These are phyloP conservation scores for Fusarium globosum DNA, from an alignment of 2,329 filamentous ascomycete genomes.

Conservation along the genomic window DNA sequence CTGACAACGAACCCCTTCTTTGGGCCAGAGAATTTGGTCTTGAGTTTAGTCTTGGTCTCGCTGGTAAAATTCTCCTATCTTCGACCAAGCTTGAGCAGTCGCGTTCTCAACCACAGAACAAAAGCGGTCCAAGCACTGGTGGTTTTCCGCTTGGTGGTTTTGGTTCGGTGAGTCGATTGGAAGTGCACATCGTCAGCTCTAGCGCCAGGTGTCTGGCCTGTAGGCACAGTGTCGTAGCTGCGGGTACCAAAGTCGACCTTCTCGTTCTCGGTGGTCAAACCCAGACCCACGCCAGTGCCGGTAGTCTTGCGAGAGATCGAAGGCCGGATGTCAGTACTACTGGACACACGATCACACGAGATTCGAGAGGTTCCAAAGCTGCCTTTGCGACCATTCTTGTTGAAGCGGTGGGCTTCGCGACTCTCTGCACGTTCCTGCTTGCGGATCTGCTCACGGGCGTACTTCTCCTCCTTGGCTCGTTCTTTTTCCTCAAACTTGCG, in stretches of 20 bases:
- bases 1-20: constrained; percentile 22
- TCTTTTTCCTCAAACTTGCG: constrained; percentile 73
- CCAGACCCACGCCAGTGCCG: constrained; percentile 31
- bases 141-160: constrained; percentile 68
- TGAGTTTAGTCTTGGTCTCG: constrained; percentile 32
- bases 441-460: constrained; percentile 67
- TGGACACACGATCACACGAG: constrained; percentile 49
- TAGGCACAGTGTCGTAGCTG: constrained; percentile 58
- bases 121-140: constrained; percentile 72
- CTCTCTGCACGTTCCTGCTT: constrained; percentile 68
- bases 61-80: constrained; percentile 48
- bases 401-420: constrained; percentile 65
- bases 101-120: constrained; percentile 72
- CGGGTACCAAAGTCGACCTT: constrained; percentile 58
- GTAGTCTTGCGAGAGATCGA: constrained; percentile 46
- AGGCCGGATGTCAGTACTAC: constrained; percentile 46
- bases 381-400: constrained; percentile 58
- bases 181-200: constrained; percentile 58
- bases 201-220: constrained; percentile 42
- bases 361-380: constrained; percentile 49
- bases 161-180: constrained; percentile 55
- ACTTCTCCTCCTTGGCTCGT: constrained; percentile 70
- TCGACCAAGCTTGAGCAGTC: constrained; percentile 55
- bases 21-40: constrained; percentile 16
- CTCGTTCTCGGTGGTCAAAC: constrained; percentile 48